phyloP scores from a whole-genome alignment of 352 stramenopile species.

The Globisporangium irregulare region DNA sequence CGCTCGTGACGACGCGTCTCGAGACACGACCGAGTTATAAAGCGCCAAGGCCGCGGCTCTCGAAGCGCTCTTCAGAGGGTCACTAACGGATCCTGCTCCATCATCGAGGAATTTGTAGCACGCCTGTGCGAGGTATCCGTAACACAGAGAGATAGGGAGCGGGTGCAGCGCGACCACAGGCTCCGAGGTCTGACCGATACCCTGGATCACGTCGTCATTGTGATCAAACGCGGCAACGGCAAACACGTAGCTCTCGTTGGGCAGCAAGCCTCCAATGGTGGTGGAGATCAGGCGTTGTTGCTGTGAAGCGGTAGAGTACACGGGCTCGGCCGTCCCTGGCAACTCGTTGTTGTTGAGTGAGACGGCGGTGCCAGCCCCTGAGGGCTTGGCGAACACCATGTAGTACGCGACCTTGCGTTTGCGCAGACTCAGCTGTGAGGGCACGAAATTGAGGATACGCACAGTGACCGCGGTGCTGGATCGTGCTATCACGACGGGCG shows the following conservation, averaged over 20 bases:
- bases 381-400: constrained; percentile 75
- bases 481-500: constrained; percentile 51
- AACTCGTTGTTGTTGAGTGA: constrained; percentile 72
- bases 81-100: neutral
- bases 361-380: constrained; percentile 67
- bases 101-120: constrained; percentile 30
- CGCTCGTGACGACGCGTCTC: constrained; percentile 20
- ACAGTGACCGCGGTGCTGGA: constrained; percentile 55
- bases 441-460: constrained; percentile 36
- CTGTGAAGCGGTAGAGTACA: constrained; percentile 24
- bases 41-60: constrained; percentile 38
- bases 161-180: constrained; percentile 68
- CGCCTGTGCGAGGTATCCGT: constrained; percentile 63
- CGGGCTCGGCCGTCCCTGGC: constrained; percentile 50
- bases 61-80: constrained; percentile 17
- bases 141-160: constrained; percentile 57
- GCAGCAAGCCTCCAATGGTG: constrained; percentile 39
- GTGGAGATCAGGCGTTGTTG: constrained; percentile 29
- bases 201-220: constrained; percentile 55
- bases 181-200: constrained; percentile 59
- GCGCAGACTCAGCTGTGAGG: constrained; percentile 22
- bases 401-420: constrained; percentile 55
- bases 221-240: constrained; percentile 74
- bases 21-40: constrained; percentile 48
- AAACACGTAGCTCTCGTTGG: constrained; percentile 85